Evolutionary conservation across 768 basidiomycete genomes (phyloP).

Genomic region (Tylopilus rubrobrunneus): DNA sequence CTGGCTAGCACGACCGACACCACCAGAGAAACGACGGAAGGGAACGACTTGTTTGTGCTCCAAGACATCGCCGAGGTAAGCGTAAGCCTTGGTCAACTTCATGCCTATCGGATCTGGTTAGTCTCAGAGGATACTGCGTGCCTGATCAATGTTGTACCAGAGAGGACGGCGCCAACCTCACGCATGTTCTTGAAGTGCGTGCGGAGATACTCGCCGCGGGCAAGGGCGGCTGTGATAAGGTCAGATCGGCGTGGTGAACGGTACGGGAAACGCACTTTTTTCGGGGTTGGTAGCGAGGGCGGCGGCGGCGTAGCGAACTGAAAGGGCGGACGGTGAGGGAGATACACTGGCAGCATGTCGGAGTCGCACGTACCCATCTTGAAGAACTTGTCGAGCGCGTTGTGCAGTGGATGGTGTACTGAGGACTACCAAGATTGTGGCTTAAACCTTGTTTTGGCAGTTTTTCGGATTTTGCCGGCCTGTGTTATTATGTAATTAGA

Average conservation of each 20-base stretch:
- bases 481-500: background rate
- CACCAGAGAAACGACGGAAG: slow-evolving; percentile 93
- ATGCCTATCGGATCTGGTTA: slow-evolving; percentile 53
- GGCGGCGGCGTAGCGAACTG: slow-evolving; percentile 93
- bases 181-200: slow-evolving; percentile 99
- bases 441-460: slow-evolving; percentile 31
- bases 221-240: slow-evolving; percentile 67
- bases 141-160: slow-evolving; percentile 51
- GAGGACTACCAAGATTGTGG: slow-evolving; percentile 39
- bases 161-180: slow-evolving; percentile 93
- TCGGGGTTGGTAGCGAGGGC: slow-evolving; percentile 88
- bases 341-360: slow-evolving; percentile 9
- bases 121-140: background rate
- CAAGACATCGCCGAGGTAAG: slow-evolving; percentile 88
- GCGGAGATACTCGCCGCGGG: slow-evolving; percentile 95
- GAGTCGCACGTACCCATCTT: slow-evolving; percentile 58
- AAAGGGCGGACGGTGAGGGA: slow-evolving; percentile 15
- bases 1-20: slow-evolving; percentile 91
- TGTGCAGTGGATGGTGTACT: slow-evolving; percentile 47
- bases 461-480: slow-evolving; percentile 26
- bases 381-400: slow-evolving; percentile 40
- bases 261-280: slow-evolving; percentile 64
- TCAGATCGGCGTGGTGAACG: slow-evolving; percentile 6
- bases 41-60: slow-evolving; percentile 98
- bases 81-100: slow-evolving; percentile 91